phyloP scores from a whole-genome alignment of 495 filamentous ascomycete genomes.

The Filosporella fistucella region DNA sequence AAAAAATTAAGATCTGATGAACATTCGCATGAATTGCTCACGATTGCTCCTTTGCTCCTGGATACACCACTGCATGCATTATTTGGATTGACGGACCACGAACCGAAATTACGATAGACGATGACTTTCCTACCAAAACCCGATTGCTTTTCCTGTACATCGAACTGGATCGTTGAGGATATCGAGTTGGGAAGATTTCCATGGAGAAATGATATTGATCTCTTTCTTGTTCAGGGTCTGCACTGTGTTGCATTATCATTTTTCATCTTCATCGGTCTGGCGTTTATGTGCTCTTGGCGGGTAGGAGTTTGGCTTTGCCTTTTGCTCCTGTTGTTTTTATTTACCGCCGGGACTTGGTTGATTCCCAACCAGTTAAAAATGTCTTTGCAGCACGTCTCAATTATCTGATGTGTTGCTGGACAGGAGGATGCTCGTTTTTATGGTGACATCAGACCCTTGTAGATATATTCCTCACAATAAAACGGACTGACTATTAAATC shows the following conservation, averaged over 20 bases:
- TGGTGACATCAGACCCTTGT: constrained; percentile 4
- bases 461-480: no score
- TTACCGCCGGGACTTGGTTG: no score
- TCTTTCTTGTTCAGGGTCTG: constrained; percentile 9
- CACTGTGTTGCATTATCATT: constrained; percentile 22
- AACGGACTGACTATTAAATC: no score
- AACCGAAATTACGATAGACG: constrained; percentile 26
- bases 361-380: no score
- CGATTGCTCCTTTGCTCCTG: constrained; percentile 16
- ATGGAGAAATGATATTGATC: constrained; percentile 5
- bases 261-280: constrained; percentile 20
- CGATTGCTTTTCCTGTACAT: constrained; percentile 10
- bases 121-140: constrained; percentile 18
- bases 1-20: constrained; percentile 7
- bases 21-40: constrained; percentile 20
- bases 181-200: constrained; percentile 8
- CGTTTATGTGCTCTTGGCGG: constrained; percentile 19
- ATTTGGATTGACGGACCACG: constrained; percentile 29
- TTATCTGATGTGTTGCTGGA: no score
- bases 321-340: constrained; percentile 11
- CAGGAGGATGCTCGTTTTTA: no score
- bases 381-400: no score
- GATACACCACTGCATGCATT: constrained; percentile 23
- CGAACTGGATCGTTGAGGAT: constrained; percentile 10
- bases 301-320: constrained; percentile 24